Evolutionary conservation across 495 filamentous ascomycete genomes (phyloP), one percentile per base, ranked within the genome.

Genomic region (Aspergillus indologenus): DNA sequence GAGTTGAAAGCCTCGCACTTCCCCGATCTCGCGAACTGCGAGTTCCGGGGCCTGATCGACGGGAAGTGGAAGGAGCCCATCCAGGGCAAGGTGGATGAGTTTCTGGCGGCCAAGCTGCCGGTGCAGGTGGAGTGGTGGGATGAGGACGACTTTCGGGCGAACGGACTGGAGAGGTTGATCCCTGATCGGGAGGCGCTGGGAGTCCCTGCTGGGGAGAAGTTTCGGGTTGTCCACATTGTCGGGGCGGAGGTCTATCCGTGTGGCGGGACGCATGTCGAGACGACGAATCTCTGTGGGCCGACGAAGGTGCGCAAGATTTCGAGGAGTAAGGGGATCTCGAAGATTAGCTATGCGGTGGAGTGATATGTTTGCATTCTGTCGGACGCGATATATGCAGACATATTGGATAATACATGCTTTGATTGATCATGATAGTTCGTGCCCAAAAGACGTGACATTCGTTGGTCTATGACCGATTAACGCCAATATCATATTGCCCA

Each of bases 1-100:
- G 85, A 88, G 61, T 65, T 81, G 8, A 87, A 87, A 67, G 85
- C 85, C 6, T 82, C 78, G 0, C 85, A 88, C 64, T 84, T 81
- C 62, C 85, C 85, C 0, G 84, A 82, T 58, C 76, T 77, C 1
- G 83, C 85, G 2, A 64, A 75, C 0, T 81, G 79, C 61, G 83
- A 86, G 69, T 87, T 87, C 60, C 68, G 71, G 45, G 85, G 85
- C 12, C 61, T 78, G 1, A 87, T 88, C 45, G 80, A 83, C 15
- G 81, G 82, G 5, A 81, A 80, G 59, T 79, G 74, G 69, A 86
- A 86, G 65, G 79, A 70, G 5, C 56, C 68, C 0, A 87, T 88
- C 56, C 83, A 87, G 71, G 60, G 57, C 1, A 72, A 74, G 19
- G 61, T 83, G 45, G 76, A 87, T 55, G 78, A 79, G 59, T 80